Conservation (phyloP, 108 stramenopile genomes). For the Cyclotella choctawhatcheeana region DNA sequence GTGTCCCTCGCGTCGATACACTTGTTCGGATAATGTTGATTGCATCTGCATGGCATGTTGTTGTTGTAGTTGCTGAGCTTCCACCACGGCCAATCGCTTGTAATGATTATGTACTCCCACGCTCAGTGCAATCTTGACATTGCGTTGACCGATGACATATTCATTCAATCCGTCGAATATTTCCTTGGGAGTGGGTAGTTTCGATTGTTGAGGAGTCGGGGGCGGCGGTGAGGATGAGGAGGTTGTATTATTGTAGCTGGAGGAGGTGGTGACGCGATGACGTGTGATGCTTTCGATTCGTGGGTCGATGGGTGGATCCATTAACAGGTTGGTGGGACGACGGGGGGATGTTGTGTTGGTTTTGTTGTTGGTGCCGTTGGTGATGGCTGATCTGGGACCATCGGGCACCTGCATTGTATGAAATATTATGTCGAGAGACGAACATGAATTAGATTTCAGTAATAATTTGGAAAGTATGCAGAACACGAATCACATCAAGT, state of each 20-base stretch:
- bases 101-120: constrained; percentile 98
- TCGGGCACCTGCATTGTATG: constrained; percentile 49
- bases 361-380: too few relatives aligned
- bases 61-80: too few relatives aligned
- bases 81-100: constrained; percentile 81
- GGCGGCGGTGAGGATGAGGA: constrained; percentile 10
- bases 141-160: constrained; percentile 95
- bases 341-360: constrained; percentile 19
- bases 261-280: constrained; percentile 44
- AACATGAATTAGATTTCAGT: too few relatives aligned
- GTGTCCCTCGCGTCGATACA: constrained; percentile 34
- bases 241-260: constrained; percentile 4
- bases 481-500: too few relatives aligned
- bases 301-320: constrained; percentile 24
- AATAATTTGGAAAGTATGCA: too few relatives aligned
- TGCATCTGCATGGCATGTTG: constrained; percentile 37
- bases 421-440: too few relatives aligned
- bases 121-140: constrained; percentile 92
- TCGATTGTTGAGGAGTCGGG: constrained; percentile 13
- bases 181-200: constrained; percentile 80
- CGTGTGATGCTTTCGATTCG: constrained; percentile 40
- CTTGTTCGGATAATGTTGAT: constrained; percentile 20
- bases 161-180: constrained; percentile 90
- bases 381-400: constrained; percentile 11
- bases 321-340: constrained; percentile 25